Conservation (phyloP, 805 yeast genomes). For the Zygosaccharomyces siamensis region DNA sequence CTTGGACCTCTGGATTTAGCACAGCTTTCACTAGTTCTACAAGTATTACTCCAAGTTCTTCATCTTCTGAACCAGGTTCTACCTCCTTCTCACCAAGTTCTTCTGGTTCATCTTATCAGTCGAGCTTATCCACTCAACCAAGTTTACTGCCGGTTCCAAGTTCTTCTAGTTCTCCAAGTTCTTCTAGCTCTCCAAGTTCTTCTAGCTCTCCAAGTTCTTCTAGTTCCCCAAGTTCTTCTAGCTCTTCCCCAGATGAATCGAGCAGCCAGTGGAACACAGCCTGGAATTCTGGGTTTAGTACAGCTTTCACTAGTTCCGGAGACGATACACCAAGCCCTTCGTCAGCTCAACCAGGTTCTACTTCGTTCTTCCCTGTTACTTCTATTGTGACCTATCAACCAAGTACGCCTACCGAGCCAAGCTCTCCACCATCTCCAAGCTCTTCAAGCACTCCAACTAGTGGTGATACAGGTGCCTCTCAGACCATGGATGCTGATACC, state of each 20-base stretch:
- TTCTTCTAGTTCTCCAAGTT: constrained; percentile 1
- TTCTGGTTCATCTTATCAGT: constrained; percentile 11
- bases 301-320: background rate
- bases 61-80: background rate
- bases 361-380: constrained; percentile 6
- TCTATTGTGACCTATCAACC: constrained; percentile 9
- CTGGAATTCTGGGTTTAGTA: background rate
- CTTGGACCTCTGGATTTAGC: background rate
- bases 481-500: constrained; percentile 20
- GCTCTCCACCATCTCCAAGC: constrained; percentile 19
- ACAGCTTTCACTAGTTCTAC: background rate
- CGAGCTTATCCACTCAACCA: constrained; percentile 21
- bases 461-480: constrained; percentile 14
- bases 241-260: background rate
- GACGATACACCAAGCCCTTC: background rate
- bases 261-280: background rate
- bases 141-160: constrained; percentile 8
- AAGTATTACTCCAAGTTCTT: background rate
- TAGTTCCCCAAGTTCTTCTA: background rate
- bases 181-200: constrained; percentile 2
- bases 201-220: background rate
- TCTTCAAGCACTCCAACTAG: constrained; percentile 22
- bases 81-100: constrained; percentile 7
- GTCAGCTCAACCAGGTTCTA: background rate
- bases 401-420: constrained; percentile 21